Conservation (phyloP, 2,329 filamentous ascomycete species). For the Trichophyton rubrum region DNA sequence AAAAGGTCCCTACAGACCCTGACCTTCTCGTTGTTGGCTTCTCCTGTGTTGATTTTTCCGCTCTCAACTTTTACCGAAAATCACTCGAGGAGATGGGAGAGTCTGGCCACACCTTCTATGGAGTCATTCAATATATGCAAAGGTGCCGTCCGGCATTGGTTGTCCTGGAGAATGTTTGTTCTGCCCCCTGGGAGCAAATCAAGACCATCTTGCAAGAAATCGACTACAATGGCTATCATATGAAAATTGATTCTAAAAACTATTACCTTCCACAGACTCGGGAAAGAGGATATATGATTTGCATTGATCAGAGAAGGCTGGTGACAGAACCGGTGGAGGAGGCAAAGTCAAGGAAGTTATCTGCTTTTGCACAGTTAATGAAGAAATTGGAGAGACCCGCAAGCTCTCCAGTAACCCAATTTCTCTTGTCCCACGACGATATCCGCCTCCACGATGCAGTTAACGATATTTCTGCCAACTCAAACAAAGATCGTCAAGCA, state of each 20-base stretch:
- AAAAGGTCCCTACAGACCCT: slow-evolving; percentile 43
- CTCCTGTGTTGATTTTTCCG: slow-evolving; percentile 64
- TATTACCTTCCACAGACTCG: slow-evolving; percentile 64
- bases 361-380: slow-evolving; percentile 37
- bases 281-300: slow-evolving; percentile 47
- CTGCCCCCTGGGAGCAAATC: slow-evolving; percentile 47
- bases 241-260: slow-evolving; percentile 53
- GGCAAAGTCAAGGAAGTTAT: slow-evolving; percentile 18
- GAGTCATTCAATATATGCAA: slow-evolving; percentile 46
- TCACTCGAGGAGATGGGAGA: slow-evolving; percentile 45
- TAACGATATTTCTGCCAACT: slow-evolving; percentile 33
- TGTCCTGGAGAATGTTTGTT: slow-evolving; percentile 58
- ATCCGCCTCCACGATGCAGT: slow-evolving; percentile 41
- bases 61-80: slow-evolving; percentile 47
- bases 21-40: slow-evolving; percentile 62
- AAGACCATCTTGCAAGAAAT: slow-evolving; percentile 35
- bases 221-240: slow-evolving; percentile 43
- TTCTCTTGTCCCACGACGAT: slow-evolving; percentile 47
- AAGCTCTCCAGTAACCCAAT: slow-evolving; percentile 50
- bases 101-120: slow-evolving; percentile 52
- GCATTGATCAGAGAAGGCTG: slow-evolving; percentile 33
- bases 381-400: slow-evolving; percentile 40
- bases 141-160: slow-evolving; percentile 49
- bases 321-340: slow-evolving; percentile 14
- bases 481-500: slow-evolving; percentile 17